These are phyloP conservation scores for Leccinum pellstonianum DNA, from an alignment of 768 basidiomycete species.

Conservation along the genomic window DNA sequence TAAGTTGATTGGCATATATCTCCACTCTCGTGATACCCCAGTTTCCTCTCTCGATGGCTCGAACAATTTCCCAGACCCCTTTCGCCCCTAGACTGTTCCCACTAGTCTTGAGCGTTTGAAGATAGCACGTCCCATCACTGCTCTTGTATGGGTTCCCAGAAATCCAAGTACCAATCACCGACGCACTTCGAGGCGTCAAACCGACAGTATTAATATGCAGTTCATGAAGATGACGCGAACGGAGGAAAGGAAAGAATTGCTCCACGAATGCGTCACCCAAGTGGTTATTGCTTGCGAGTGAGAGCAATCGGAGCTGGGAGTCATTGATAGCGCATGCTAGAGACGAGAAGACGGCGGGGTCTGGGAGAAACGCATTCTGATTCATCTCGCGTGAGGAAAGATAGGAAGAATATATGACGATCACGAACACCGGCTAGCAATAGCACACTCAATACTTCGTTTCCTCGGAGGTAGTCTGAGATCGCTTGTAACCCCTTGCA, in stretches of 20 bases:
- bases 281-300: slow-evolving; percentile 46
- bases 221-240: slow-evolving; percentile 46
- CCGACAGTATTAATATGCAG: slow-evolving; percentile 52
- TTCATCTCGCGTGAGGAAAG: slow-evolving; percentile 19
- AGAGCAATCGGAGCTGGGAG: slow-evolving; percentile 50
- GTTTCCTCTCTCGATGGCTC: slow-evolving; percentile 48
- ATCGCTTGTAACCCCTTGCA: slow-evolving; percentile 53
- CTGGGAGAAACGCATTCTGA: slow-evolving; percentile 42
- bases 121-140: slow-evolving; percentile 33
- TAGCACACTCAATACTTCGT: slow-evolving; percentile 43
- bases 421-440: slow-evolving; percentile 55
- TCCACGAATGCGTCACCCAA: slow-evolving; percentile 51
- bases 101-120: slow-evolving; percentile 52
- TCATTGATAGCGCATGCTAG: slow-evolving; percentile 53
- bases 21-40: slow-evolving; percentile 51
- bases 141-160: slow-evolving; percentile 33
- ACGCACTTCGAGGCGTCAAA: slow-evolving; percentile 44
- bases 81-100: slow-evolving; percentile 54
- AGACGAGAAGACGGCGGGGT: slow-evolving; percentile 34
- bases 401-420: not conserved
- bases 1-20: slow-evolving; percentile 44
- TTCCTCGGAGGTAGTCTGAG: slow-evolving; percentile 48
- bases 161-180: slow-evolving; percentile 48
- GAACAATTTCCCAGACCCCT: slow-evolving; percentile 47
- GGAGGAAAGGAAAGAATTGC: slow-evolving; percentile 49